Conservation (phyloP, 106 monocot genomes). For the Posidonia australis region DNA sequence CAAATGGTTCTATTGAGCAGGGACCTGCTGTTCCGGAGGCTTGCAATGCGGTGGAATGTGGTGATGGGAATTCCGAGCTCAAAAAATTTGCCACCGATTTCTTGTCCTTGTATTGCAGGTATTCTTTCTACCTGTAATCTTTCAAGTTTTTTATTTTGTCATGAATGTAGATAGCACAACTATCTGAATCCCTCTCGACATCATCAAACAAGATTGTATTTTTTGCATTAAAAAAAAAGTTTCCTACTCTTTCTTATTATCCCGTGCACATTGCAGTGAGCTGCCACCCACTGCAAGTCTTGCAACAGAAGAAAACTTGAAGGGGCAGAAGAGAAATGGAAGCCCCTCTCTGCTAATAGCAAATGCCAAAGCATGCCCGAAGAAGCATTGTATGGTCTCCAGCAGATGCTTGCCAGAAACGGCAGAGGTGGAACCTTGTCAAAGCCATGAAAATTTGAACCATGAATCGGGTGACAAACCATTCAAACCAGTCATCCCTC, state of each 20-base stretch:
- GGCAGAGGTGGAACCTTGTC: neutral
- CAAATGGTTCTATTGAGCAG: neutral
- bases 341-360: constrained; percentile 40
- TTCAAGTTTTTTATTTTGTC: neutral
- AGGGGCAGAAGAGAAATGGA: constrained; percentile 55
- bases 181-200: too few species aligned
- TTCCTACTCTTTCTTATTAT: neutral
- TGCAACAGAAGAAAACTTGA: constrained; percentile 11
- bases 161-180: neutral
- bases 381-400: constrained; percentile 36
- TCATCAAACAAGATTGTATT: too few species aligned
- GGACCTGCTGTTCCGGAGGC: neutral
- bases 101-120: constrained; percentile 87
- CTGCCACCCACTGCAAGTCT: constrained; percentile 24
- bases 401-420: neutral
- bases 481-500: neutral
- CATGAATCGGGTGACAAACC: neutral
- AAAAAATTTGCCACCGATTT: constrained; percentile 76
- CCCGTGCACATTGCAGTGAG: constrained; percentile 29
- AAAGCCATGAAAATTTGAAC: neutral
- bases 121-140: neutral
- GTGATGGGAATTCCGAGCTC: constrained; percentile 32
- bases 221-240: too few species aligned
- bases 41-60: neutral
- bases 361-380: constrained; percentile 31